phyloP scores from a whole-genome alignment of 2,329 filamentous ascomycete species.

The Zasmidium citrigriseum region DNA sequence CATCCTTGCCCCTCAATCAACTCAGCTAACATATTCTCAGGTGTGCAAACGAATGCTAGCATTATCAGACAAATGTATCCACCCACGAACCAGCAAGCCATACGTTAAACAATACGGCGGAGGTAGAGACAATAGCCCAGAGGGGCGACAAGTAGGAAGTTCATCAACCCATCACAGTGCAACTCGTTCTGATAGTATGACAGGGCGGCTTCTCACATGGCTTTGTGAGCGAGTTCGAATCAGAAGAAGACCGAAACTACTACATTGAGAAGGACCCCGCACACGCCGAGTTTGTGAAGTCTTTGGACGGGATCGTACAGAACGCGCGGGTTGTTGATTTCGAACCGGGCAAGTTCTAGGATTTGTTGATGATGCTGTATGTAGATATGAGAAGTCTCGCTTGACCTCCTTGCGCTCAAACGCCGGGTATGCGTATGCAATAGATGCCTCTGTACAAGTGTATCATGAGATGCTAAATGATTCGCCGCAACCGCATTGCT shows the following conservation, averaged over 20 bases:
- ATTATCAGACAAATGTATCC: conserved; percentile 60
- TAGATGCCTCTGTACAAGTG: conserved; percentile 12
- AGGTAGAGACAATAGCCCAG: conserved; percentile 63
- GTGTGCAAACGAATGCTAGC: conserved; percentile 58
- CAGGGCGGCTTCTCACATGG: conserved; percentile 66
- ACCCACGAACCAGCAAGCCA: conserved; percentile 58
- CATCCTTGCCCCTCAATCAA: neutral
- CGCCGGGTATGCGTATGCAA: conserved; percentile 27
- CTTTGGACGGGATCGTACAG: conserved; percentile 50
- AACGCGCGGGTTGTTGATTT: conserved; percentile 65
- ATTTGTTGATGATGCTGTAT: neutral
- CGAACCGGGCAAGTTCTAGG: conserved; percentile 39
- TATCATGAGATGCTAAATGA: conserved; percentile 68
- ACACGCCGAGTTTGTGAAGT: conserved; percentile 62
- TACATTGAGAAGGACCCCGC: conserved; percentile 66
- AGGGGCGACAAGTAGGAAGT: conserved; percentile 58
- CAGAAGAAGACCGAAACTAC: conserved; percentile 64
- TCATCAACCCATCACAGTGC: neutral
- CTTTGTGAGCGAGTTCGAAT: conserved; percentile 69
- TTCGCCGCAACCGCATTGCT: conserved; percentile 93
- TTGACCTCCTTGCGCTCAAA: conserved; percentile 14
- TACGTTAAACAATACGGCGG: conserved; percentile 63
- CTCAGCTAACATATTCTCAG: conserved; percentile 38
- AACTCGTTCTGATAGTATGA: neutral
- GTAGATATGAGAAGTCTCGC: neutral